Evolutionary conservation across 2,329 filamentous ascomycete species (phyloP).

Genomic region (Xylariaceae sp.): DNA sequence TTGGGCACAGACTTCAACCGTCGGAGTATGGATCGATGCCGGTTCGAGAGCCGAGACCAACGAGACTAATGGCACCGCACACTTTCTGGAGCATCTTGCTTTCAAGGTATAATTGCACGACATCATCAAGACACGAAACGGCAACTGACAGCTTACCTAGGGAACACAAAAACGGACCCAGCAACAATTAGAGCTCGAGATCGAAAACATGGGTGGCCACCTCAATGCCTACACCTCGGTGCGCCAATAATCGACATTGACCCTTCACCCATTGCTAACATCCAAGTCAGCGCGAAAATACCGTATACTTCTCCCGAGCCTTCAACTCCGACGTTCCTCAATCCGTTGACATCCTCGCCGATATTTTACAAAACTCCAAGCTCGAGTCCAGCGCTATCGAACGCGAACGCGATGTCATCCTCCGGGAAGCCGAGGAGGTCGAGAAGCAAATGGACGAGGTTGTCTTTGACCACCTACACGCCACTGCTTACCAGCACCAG

Average conservation of each 20-base stretch:
- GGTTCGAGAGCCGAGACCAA: conserved; percentile 96
- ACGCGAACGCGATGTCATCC: conserved; percentile 96
- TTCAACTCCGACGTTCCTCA: conserved; percentile 97
- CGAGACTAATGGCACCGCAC: conserved; percentile 97
- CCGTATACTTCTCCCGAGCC: conserved; percentile 98
- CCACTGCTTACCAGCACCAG: conserved; percentile 95
- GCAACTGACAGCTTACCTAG: conserved; percentile 36
- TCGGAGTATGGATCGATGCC: conserved; percentile 99
- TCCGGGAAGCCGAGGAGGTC: conserved; percentile 98
- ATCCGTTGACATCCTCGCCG: conserved; percentile 95
- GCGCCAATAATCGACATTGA: conserved; percentile 37
- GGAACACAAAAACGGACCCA: conserved; percentile 92
- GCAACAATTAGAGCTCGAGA: conserved; percentile 97
- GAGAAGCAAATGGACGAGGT: conserved; percentile 99
- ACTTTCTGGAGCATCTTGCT: conserved; percentile 99
- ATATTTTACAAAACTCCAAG: conserved; percentile 99
- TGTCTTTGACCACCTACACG: conserved; percentile 97
- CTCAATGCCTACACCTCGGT: conserved; percentile 99
- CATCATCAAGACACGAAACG: too few species aligned
- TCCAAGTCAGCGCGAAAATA: conserved; percentile 79
- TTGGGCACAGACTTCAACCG: conserved; percentile 96
- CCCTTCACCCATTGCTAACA: neutral
- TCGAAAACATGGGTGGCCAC: conserved; percentile 99
- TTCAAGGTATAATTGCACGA: conserved; percentile 74
- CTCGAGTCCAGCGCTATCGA: conserved; percentile 90